A percentile compares a stretch with the other conserved stretches of the same genome.
Conservation (phyloP, 345 rosid species). For the Nasturtium officinale region DNA sequence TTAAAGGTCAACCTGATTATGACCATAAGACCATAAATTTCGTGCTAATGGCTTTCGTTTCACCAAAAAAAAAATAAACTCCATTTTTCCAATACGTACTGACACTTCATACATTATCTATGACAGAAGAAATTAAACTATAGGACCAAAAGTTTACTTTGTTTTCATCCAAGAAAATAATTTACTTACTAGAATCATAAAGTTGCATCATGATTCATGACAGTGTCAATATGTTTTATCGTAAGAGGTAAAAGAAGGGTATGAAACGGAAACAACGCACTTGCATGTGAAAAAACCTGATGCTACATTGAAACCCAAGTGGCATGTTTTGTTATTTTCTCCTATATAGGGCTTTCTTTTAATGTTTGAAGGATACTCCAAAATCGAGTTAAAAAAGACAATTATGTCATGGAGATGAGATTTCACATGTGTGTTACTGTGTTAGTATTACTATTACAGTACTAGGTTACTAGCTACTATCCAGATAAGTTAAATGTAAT, state of each 20-base stretch:
- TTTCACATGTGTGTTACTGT: background rate
- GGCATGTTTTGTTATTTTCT: conserved; percentile 31
- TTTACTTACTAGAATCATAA: conserved; percentile 2
- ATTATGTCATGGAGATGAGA: background rate
- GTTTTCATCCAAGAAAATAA: background rate
- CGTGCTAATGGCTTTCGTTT: background rate
- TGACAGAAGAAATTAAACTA: background rate
- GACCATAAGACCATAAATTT: conserved; percentile 23
- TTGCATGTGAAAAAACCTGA: conserved; percentile 33
- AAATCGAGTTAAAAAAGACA: background rate
- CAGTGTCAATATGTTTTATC: conserved; percentile 26
- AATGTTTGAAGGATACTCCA: background rate
- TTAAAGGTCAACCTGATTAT: conserved; percentile 23
- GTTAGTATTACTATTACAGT: background rate
- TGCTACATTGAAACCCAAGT: conserved; percentile 30
- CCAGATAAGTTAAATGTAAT: background rate
- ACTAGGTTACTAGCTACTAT: background rate
- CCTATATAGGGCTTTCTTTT: background rate
- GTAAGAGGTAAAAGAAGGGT: conserved; percentile 29
- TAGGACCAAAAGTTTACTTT: too few relatives aligned
- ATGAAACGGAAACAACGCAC: conserved; percentile 27
- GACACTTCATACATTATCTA: background rate
- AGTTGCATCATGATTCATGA: conserved; percentile 13
- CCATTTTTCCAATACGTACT: background rate
- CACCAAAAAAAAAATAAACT: background rate